Evolutionary conservation across 768 basidiomycete genomes (phyloP), one percentile per base, ranked within the genome.

Genomic region (Russula brevipes): DNA sequence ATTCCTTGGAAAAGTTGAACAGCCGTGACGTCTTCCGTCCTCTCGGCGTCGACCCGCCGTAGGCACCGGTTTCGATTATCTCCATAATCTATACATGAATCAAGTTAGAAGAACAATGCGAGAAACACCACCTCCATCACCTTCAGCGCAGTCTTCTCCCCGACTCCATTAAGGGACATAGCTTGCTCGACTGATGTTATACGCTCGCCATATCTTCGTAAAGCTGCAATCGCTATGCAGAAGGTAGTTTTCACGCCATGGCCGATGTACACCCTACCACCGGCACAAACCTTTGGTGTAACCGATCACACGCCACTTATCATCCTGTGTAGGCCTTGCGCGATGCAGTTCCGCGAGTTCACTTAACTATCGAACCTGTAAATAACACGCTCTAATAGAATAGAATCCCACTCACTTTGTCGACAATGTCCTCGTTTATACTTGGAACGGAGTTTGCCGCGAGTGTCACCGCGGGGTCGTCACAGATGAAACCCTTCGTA

Each of bases 121-220:
- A 30, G 36, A 45, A 33, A 35, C 16, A 3, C 19, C 24, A 6
- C 19, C 4, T 24, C n/a, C 30, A 11, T 35, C 24, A 80, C 91
- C 80, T 94, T 93, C 33, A 76, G 70, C 4, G 88, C 89, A 0
- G 91, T 92, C 73, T 88, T 92, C 38, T 83, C 78, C 0, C 88
- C 91, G 17, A 92, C 79, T 3, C 86, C 85, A 5, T 70, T 73
- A 47, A 94, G 80, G 5, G 75, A 72, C 5, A 76, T 75, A 6
- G 90, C 91, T 69, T 92, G 83, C 17, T 77, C 77, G 47, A 77
- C 77, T 0, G 82, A 80, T 52, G 72, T 77, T 68, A 93, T 87
- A 6, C 83, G 82, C 59, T 75, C 80, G 0, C 82, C 83, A 68
- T 86, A 76, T 46, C 75, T 78, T 36, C 80, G 78, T 19, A 92